Percentiles rank a stretch among this genome's conserved stretches.
These are phyloP conservation scores for Saccharomyces hybrid DNA, from an alignment of 1,139 yeast genomes.

Conservation along the genomic window DNA sequence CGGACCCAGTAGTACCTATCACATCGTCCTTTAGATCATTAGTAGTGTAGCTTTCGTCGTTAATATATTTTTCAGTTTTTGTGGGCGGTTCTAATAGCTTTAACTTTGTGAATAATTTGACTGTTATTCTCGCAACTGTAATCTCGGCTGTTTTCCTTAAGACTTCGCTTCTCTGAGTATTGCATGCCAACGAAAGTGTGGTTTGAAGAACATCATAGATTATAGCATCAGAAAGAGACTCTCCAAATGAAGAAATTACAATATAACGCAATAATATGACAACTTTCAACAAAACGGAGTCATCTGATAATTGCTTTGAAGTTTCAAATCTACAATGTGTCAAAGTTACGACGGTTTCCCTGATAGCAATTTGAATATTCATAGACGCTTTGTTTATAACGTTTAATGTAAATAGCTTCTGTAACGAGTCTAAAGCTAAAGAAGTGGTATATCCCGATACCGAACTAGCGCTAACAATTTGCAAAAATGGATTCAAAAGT, in stretches of 20 bases:
- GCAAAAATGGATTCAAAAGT: conserved; percentile 73
- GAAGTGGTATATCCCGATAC: conserved; percentile 81
- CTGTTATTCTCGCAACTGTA: conserved; percentile 63
- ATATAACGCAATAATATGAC: conserved; percentile 63
- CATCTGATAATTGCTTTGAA: conserved; percentile 85
- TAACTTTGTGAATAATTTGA: conserved; percentile 55
- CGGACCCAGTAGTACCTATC: conserved; percentile 17
- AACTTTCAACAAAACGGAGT: conserved; percentile 77
- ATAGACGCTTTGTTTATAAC: conserved; percentile 39
- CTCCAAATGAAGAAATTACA: conserved; percentile 53
- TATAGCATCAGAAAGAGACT: conserved; percentile 63
- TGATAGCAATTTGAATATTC: conserved; percentile 40
- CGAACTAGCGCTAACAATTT: conserved; percentile 72
- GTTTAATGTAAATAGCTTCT: conserved; percentile 56
- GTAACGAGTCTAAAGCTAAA: conserved; percentile 63
- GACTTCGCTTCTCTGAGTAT: conserved; percentile 82
- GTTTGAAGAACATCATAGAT: conserved; percentile 85
- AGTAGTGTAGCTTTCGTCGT: conserved; percentile 29
- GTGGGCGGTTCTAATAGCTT: conserved; percentile 44
- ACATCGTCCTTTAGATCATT: conserved; percentile 27
- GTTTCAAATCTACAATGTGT: conserved; percentile 95
- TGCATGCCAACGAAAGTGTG: conserved; percentile 86
- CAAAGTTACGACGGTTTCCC: conserved; percentile 54
- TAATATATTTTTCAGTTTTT: conserved; percentile 22
- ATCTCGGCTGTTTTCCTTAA: conserved; percentile 82